These are phyloP conservation scores for Ostreobium quekettii DNA, from an alignment of 139 green algal genomes.

Conservation along the genomic window DNA sequence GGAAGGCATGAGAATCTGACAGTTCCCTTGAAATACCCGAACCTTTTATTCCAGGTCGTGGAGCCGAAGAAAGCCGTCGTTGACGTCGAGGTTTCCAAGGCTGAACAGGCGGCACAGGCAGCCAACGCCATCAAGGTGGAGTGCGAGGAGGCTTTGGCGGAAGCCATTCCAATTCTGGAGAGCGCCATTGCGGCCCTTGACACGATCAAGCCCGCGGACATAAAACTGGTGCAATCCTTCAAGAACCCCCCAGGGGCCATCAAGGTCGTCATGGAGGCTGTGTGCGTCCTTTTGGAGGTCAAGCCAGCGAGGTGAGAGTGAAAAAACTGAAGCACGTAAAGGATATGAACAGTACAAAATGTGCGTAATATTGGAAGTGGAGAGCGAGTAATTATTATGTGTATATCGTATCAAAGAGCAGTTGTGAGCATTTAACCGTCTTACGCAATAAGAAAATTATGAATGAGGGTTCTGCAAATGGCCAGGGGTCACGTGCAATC, in stretches of 20 bases:
- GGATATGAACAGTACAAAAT: no score
- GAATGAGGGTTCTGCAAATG: no score
- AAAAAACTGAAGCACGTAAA: no score
- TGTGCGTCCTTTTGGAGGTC: conserved; percentile 44
- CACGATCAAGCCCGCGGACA: conserved; percentile 62
- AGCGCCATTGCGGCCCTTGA: conserved; percentile 43
- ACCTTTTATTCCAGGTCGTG: conserved; percentile 37
- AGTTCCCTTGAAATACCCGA: no score
- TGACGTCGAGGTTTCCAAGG: conserved; percentile 47
- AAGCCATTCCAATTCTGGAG: conserved; percentile 38
- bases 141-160: conserved; percentile 38
- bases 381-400: no score
- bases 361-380: no score
- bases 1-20: no score
- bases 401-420: no score
- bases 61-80: conserved; percentile 58
- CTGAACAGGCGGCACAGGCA: conserved; percentile 22
- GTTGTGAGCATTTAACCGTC: no score
- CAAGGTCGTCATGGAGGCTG: conserved; percentile 40
- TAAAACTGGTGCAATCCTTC: conserved; percentile 51
- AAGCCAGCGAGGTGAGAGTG: conserved; percentile 38
- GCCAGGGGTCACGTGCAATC: no score
- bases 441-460: no score
- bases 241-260: conserved; percentile 41
- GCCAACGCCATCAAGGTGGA: conserved; percentile 43